Percentiles rank a stretch among this genome's conserved stretches.
phyloP scores from a whole-genome alignment of 306 rosid genomes.

The Vicia villosa region DNA sequence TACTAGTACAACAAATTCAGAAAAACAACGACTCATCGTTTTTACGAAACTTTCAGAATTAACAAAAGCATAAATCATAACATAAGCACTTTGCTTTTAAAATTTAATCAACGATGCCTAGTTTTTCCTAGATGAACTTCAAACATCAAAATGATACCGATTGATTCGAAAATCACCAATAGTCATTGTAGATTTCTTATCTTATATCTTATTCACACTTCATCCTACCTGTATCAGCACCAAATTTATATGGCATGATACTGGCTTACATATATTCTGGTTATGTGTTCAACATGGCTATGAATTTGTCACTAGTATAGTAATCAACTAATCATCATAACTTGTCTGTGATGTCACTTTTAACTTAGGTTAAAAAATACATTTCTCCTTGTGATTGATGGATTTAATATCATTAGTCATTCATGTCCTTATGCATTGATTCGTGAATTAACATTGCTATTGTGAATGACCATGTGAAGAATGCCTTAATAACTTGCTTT shows the following conservation, averaged over 20 bases:
- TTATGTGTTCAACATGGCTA: background rate
- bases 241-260: background rate
- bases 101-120: too few species aligned
- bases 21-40: background rate
- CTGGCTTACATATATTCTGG: conserved; percentile 13
- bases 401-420: conserved; percentile 27
- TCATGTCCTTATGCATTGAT: conserved; percentile 24
- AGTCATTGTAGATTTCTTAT: conserved; percentile 4
- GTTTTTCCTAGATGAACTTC: too few species aligned
- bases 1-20: background rate
- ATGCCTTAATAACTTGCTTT: conserved; percentile 31
- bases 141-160: too few species aligned
- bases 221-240: background rate
- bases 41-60: background rate
- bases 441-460: conserved; percentile 3
- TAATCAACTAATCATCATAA: conserved; percentile 25
- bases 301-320: background rate
- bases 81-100: background rate
- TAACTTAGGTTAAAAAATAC: background rate
- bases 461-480: conserved; percentile 19
- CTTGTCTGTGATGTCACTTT: background rate
- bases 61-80: background rate
- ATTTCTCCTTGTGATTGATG: background rate
- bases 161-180: conserved; percentile 9
- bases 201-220: conserved; percentile 1